A percentile compares a stretch with the other conserved stretches of the same genome.
phyloP scores from a whole-genome alignment of 768 basidiomycete species.

The Trametes coccinea region DNA sequence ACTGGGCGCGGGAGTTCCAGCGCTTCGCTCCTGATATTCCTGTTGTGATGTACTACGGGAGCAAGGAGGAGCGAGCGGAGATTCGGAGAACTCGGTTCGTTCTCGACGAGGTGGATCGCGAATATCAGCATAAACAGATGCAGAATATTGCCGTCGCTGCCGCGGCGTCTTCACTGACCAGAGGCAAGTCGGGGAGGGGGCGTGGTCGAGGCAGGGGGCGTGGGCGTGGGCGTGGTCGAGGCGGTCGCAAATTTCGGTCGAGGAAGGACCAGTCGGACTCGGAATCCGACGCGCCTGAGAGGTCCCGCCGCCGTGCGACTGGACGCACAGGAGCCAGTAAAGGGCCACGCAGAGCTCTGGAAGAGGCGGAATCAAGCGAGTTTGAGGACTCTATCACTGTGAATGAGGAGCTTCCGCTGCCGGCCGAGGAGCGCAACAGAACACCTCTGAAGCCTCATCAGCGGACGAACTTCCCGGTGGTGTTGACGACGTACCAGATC shows the following conservation, averaged over 20 bases:
- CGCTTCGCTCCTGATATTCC: conserved; percentile 86
- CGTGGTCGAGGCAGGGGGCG: not conserved
- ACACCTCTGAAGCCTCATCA: conserved; percentile 32
- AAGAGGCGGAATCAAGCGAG: conserved; percentile 17
- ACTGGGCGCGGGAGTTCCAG: conserved; percentile 84
- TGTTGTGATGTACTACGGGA: conserved; percentile 89
- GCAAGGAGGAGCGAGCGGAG: conserved; percentile 76
- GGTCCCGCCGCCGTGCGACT: not conserved
- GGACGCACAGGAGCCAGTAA: not conserved
- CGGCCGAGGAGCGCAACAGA: conserved; percentile 14
- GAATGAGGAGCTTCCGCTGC: conserved; percentile 5
- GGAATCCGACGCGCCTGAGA: not conserved
- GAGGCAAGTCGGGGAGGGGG: conserved; percentile 14
- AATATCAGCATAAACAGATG: conserved; percentile 26
- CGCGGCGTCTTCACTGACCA: conserved; percentile 24
- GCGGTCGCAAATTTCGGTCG: not conserved
- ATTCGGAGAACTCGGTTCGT: conserved; percentile 66
- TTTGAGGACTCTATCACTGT: conserved; percentile 18
- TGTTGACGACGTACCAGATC: conserved; percentile 91
- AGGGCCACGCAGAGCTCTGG: not conserved
- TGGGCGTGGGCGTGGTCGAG: not conserved
- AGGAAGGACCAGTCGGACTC: conserved; percentile 8
- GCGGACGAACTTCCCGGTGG: conserved; percentile 64
- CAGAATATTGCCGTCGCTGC: conserved; percentile 27
- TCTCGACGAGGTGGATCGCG: conserved; percentile 30